These are phyloP conservation scores for Ceratopteris richardii DNA, from an alignment of 75 land plant genomes.

Conservation along the genomic window DNA sequence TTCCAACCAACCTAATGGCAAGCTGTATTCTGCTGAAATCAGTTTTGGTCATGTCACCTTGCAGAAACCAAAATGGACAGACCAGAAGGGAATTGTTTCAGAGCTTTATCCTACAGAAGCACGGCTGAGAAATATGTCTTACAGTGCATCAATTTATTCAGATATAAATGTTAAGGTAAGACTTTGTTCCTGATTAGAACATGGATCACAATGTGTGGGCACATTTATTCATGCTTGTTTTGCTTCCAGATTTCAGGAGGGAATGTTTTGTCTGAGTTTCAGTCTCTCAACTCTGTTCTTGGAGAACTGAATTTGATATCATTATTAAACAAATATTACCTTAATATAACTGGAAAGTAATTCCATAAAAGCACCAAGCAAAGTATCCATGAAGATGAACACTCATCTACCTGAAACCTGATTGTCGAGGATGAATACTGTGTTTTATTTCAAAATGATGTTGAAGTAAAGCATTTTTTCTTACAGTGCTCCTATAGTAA, in stretches of 20 bases:
- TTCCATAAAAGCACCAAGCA: too few species aligned
- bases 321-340: too few species aligned
- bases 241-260: not conserved
- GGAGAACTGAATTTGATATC: too few species aligned
- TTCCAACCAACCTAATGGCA: conserved; percentile 25
- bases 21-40: conserved; percentile 40
- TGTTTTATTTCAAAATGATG: too few species aligned
- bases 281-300: not conserved
- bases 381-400: too few species aligned
- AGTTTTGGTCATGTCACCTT: conserved; percentile 55
- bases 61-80: conserved; percentile 39
- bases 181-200: not conserved
- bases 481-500: too few species aligned
- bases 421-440: too few species aligned
- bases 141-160: conserved; percentile 52
- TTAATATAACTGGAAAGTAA: too few species aligned
- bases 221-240: not conserved
- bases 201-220: not conserved
- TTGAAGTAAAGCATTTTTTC: too few species aligned
- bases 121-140: conserved; percentile 69
- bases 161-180: conserved; percentile 48
- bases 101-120: conserved; percentile 72
- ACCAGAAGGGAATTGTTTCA: conserved; percentile 14
- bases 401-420: too few species aligned
- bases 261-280: not conserved